Conservation (phyloP, 768 basidiomycete species). For the Agrocybe pediades region DNA sequence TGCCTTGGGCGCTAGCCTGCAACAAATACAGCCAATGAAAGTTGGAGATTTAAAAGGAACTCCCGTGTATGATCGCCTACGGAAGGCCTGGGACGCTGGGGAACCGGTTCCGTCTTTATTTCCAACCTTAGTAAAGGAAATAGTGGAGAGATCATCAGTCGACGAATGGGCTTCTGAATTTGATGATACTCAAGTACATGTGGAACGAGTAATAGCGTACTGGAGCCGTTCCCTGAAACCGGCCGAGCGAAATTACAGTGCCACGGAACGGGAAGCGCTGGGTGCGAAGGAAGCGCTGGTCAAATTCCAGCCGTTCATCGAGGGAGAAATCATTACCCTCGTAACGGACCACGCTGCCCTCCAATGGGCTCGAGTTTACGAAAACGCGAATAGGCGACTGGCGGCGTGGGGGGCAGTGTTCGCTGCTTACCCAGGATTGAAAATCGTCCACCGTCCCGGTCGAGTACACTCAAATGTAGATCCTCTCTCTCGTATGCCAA, state of each 20-base stretch:
- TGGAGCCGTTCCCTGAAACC: no score
- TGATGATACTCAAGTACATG: constrained; percentile 30
- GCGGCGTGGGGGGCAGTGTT: constrained; percentile 36
- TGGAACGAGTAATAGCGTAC: constrained; percentile 23
- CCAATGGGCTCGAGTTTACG: constrained; percentile 36
- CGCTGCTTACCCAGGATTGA: constrained; percentile 33
- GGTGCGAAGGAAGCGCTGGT: no score
- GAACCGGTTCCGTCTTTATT: constrained; percentile 27
- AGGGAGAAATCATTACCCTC: constrained; percentile 31
- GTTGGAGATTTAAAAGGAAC: constrained; percentile 30
- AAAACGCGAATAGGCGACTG: constrained; percentile 38
- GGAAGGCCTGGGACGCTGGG: constrained; percentile 17
- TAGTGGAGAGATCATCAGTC: constrained; percentile 13
- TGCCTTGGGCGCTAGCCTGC: constrained; percentile 27
- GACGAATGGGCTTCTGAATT: constrained; percentile 23
- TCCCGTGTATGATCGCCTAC: constrained; percentile 22
- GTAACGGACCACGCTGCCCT: constrained; percentile 35
- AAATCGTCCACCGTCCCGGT: constrained; percentile 40
- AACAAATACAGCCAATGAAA: constrained; percentile 32
- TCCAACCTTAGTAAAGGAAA: constrained; percentile 16
- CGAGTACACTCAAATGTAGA: constrained; percentile 46
- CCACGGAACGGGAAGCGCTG: no score
- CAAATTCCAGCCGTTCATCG: constrained; percentile 35
- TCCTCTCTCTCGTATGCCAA: constrained; percentile 28
- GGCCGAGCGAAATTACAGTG: no score